These are phyloP conservation scores for Schoenoplectus tabernaemontani DNA, from an alignment of 202 grass and related monocot species.

Conservation along the genomic window DNA sequence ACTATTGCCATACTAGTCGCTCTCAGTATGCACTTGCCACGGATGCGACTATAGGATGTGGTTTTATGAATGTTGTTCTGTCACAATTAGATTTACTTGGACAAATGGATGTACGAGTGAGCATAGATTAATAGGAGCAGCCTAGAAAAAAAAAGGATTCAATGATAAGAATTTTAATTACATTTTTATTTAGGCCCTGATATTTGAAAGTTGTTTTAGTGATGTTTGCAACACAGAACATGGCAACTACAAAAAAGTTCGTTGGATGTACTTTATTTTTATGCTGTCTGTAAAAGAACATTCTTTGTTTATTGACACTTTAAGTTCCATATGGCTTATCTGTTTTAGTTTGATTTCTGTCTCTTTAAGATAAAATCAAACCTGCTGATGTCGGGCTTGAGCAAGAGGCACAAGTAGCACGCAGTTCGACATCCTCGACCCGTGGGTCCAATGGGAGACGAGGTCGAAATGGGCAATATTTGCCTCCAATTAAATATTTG, in stretches of 20 bases:
- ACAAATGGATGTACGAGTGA: not conserved
- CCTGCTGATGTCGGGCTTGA: slow-evolving; percentile 75
- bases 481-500: slow-evolving; percentile 60
- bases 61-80: not conserved
- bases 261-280: not conserved
- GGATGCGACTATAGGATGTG: not conserved
- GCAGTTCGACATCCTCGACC: slow-evolving; percentile 40
- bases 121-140: not conserved
- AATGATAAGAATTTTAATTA: not conserved
- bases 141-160: not conserved
- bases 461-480: slow-evolving; percentile 41
- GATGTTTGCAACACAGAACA: not conserved
- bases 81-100: not conserved
- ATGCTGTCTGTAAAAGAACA: not conserved
- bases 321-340: not conserved
- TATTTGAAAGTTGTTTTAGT: not conserved
- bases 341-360: slow-evolving; percentile 15
- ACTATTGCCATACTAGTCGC: not conserved
- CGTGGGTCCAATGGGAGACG: slow-evolving; percentile 40
- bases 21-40: not conserved
- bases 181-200: not conserved
- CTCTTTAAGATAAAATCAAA: slow-evolving; percentile 51
- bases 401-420: slow-evolving; percentile 49
- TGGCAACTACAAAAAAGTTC: not conserved
- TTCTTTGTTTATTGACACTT: not conserved